Evolutionary conservation across 148 eudicot genomes (phyloP).

Genomic region (Cornus controversa): DNA sequence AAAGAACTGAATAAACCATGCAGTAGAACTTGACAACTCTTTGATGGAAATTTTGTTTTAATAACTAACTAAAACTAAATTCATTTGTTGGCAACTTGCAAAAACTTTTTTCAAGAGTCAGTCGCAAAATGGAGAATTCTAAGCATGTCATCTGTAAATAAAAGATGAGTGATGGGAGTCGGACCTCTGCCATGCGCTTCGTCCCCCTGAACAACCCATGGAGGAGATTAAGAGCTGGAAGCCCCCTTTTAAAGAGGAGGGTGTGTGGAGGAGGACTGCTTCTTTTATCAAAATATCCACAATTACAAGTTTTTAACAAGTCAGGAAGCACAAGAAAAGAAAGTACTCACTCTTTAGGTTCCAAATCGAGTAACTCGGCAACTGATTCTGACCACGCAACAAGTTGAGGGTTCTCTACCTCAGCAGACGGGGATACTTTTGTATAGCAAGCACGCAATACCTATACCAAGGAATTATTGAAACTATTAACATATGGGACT

Average conservation of each 20-base stretch:
- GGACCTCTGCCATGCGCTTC: too few species aligned
- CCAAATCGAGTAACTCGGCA: slow-evolving; percentile 73
- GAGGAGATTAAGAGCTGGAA: too few species aligned
- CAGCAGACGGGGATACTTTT: slow-evolving; percentile 77
- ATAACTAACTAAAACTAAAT: neutral
- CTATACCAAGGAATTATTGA: slow-evolving; percentile 28
- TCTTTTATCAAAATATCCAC: neutral
- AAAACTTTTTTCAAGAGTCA: neutral
- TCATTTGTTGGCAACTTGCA: neutral
- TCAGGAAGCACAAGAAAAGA: neutral
- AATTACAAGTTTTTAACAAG: slow-evolving; percentile 3
- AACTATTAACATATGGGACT: neutral
- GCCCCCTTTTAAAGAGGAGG: too few species aligned
- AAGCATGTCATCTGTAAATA: neutral
- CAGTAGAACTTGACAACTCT: neutral
- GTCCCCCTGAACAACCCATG: too few species aligned
- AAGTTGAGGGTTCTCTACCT: slow-evolving; percentile 87
- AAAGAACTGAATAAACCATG: neutral
- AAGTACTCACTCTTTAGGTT: slow-evolving; percentile 77
- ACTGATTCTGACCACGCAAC: slow-evolving; percentile 95
- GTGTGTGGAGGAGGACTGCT: neutral
- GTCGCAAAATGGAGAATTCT: neutral
- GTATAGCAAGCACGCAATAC: slow-evolving; percentile 89
- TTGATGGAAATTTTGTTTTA: slow-evolving; percentile 6
- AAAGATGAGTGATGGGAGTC: neutral